Evolutionary conservation across 352 stramenopile genomes (phyloP).

Genomic region (Phytopythium montanum): DNA sequence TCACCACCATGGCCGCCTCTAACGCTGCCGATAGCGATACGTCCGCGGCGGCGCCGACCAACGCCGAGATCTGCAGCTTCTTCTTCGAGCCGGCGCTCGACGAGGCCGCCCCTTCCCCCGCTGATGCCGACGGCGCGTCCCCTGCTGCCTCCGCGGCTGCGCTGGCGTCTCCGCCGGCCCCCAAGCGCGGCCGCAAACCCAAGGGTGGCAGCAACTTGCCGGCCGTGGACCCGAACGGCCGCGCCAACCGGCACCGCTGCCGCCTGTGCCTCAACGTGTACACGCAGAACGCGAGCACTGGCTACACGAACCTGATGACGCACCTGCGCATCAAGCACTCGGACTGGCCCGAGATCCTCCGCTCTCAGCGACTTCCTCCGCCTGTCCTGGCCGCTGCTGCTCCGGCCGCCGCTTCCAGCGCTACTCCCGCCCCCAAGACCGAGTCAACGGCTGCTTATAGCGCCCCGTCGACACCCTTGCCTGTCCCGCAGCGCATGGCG

Average conservation of each 20-base stretch:
- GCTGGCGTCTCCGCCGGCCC: background rate
- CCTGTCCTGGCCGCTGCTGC: background rate
- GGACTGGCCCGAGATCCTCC: constrained; percentile 22
- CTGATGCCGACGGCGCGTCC: background rate
- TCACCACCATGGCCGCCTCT: background rate
- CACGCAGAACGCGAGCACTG: constrained; percentile 24
- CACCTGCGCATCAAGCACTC: constrained; percentile 36
- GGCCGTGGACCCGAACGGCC: background rate
- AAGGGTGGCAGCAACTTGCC: background rate
- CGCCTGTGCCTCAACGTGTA: constrained; percentile 30
- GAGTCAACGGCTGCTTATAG: background rate
- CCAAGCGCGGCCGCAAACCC: background rate
- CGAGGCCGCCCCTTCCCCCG: background rate
- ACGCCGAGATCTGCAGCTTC: constrained; percentile 25
- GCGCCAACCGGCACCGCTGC: constrained; percentile 28
- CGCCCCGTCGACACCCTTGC: constrained; percentile 2
- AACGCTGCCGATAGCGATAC: background rate
- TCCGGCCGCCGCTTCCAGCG: constrained; percentile 14
- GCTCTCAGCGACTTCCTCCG: constrained; percentile 8
- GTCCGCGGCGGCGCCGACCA: constrained; percentile 11
- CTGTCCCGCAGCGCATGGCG: constrained; percentile 7
- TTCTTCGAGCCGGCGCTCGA: constrained; percentile 35
- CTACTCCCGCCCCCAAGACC: background rate
- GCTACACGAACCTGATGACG: constrained; percentile 38
- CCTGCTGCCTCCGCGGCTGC: background rate